These are phyloP conservation scores for Penicillium ucsense DNA, from an alignment of 495 filamentous ascomycete genomes.

Conservation along the genomic window DNA sequence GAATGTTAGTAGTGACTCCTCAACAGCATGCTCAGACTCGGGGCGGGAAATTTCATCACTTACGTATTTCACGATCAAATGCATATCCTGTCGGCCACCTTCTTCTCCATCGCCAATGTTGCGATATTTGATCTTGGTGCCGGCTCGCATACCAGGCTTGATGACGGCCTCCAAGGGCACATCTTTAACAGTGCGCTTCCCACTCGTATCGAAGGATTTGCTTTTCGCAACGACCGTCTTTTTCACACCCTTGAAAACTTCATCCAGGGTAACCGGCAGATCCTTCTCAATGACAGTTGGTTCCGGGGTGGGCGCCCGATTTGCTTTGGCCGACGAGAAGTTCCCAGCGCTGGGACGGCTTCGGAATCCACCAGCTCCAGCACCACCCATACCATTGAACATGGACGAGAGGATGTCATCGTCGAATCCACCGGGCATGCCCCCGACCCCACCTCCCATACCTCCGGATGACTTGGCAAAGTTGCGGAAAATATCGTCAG, in stretches of 20 bases:
- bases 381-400: constrained; percentile 26
- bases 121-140: constrained; percentile 95
- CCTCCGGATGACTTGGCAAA: constrained; percentile 53
- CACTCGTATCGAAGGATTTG: constrained; percentile 78
- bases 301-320: constrained; percentile 60
- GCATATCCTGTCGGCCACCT: constrained; percentile 91
- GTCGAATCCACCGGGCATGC: constrained; percentile 39
- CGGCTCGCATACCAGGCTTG: constrained; percentile 88
- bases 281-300: constrained; percentile 83
- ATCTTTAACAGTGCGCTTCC: constrained; percentile 77
- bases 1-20: constrained; percentile 12
- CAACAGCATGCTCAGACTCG: background rate
- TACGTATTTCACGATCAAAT: constrained; percentile 92
- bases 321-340: constrained; percentile 24
- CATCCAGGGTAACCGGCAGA: constrained; percentile 72
- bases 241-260: constrained; percentile 70
- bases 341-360: constrained; percentile 26
- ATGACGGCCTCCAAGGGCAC: constrained; percentile 87
- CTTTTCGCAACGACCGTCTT: constrained; percentile 98
- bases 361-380: constrained; percentile 30
- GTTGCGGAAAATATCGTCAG: constrained; percentile 74
- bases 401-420: constrained; percentile 47
- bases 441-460: constrained; percentile 23
- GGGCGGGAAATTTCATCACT: constrained; percentile 15
- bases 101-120: constrained; percentile 95